phyloP scores from a whole-genome alignment of 257 asterid genomes.

The Marsdenia floribunda region DNA sequence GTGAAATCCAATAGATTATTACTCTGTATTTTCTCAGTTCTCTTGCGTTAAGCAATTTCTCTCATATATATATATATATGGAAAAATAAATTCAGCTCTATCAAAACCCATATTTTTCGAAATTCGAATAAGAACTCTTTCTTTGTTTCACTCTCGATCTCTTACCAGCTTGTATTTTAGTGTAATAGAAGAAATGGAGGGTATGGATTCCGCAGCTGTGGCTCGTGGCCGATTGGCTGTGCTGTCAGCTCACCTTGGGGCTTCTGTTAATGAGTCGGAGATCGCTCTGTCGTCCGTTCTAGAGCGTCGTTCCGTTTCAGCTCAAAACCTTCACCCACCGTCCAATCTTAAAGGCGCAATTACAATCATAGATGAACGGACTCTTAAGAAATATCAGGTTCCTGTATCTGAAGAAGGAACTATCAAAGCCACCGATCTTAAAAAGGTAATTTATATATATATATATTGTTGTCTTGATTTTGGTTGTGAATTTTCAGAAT shows the following conservation, averaged over 20 bases:
- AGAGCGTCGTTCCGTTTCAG: slow-evolving; percentile 46
- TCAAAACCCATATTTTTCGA: too few species aligned
- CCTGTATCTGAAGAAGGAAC: slow-evolving; percentile 90
- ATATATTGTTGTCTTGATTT: neutral
- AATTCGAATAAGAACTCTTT: too few species aligned
- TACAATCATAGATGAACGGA: slow-evolving; percentile 71
- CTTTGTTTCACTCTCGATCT: neutral
- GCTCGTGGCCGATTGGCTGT: slow-evolving; percentile 86
- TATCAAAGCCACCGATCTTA: slow-evolving; percentile 79
- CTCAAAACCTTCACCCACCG: slow-evolving; percentile 49
- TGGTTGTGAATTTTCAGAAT: neutral
- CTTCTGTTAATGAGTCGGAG: slow-evolving; percentile 33
- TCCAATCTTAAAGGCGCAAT: slow-evolving; percentile 57
- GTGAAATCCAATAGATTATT: neutral
- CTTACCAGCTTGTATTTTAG: neutral
- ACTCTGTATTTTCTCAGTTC: neutral
- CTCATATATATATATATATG: neutral
- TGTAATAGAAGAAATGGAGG: slow-evolving; percentile 31
- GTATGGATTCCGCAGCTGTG: slow-evolving; percentile 41
- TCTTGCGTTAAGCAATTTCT: too few species aligned
- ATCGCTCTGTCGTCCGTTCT: slow-evolving; percentile 25
- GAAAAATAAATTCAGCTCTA: neutral
- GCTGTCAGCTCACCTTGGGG: slow-evolving; percentile 79
- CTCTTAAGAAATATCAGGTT: slow-evolving; percentile 67
- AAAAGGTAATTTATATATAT: slow-evolving; percentile 39